Base-by-base conservation (phyloP, 2,329 filamentous ascomycete species). In the Cercospora nicotianae region DNA sequence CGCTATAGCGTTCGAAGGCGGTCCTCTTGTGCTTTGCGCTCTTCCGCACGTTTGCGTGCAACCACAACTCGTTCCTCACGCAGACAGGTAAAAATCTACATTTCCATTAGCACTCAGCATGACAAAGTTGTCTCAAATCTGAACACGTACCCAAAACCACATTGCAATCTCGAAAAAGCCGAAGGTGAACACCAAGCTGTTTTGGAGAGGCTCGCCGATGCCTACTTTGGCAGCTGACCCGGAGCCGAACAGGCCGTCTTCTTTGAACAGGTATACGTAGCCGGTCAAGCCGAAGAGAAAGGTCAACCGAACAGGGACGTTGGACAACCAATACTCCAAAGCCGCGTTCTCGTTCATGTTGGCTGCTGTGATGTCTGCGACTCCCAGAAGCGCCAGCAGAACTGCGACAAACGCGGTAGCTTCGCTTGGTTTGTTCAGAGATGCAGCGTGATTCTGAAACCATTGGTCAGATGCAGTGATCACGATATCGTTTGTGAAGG, bases 111-210 rank as follows among this genome's bases (percentile, higher is more conserved):
- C 30, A 31, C 18, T 2, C 6, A 5, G 13, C 16, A 5, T 18
- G 55, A 62, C 1, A 48, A 26, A 36, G 28, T 1, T 28, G 48
- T n/a, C 30, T 31, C 16, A 23, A 13, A 42, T 8, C 26, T 30
- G 31, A 28, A 10, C 13, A 78, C 83, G 70, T 77, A 88, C 88
- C 93, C 93, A 97, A 79, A 96, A 93, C 92, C 93, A 97, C 69
- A 87, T 86, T 72, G 92, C 84, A 78, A 92, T 87, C 83, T 97
- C 94, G 76, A 96, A 77, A 75, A 97, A 95, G 8, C 88, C 89
- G 80, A 93, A 95, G 0, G 91, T 89, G 77, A 97, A 96, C 48
- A 96, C 87, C 48, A 96, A 83, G 61, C 92, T 87, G 77, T 96
- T 96, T 82, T 94, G 93, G 74, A 97, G 80, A 26, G 87, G 86